Conservation (phyloP, 768 basidiomycete species). For the Suillus tomentosus region DNA sequence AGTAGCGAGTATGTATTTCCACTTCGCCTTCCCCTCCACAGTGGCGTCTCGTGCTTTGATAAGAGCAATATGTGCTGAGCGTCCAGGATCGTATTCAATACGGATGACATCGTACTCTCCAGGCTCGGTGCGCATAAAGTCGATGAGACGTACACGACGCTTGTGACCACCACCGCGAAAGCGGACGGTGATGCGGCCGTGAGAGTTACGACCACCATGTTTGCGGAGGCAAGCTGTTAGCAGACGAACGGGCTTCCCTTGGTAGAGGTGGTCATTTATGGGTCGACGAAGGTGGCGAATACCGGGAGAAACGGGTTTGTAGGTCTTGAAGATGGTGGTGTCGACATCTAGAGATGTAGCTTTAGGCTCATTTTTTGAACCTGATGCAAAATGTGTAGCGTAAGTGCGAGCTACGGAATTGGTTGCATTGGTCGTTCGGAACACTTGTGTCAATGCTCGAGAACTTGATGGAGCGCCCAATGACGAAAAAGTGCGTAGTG, state of each 20-base stretch:
- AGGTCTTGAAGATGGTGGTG: constrained; percentile 75
- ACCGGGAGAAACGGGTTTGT: constrained; percentile 85
- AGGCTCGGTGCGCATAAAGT: constrained; percentile 77
- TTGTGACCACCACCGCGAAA: constrained; percentile 91
- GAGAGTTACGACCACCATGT: constrained; percentile 83
- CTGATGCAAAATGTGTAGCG: constrained; percentile 37
- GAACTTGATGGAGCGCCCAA: constrained; percentile 14
- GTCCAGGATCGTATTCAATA: constrained; percentile 95
- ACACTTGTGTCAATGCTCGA: constrained; percentile 6
- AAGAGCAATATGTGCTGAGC: constrained; percentile 93
- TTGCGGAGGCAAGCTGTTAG: constrained; percentile 83
- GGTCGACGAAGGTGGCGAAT: constrained; percentile 88
- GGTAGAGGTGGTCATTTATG: constrained; percentile 78
- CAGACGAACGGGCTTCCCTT: constrained; percentile 79
- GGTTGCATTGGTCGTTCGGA: constrained; percentile 19
- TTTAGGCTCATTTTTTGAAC: constrained; percentile 32
- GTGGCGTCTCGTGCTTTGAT: constrained; percentile 61
- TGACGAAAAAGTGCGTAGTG: constrained; percentile 19
- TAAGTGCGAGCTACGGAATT: constrained; percentile 30
- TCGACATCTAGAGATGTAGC: constrained; percentile 42
- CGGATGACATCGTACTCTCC: constrained; percentile 89
- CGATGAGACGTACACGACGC: constrained; percentile 81
- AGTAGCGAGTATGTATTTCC: constrained; percentile 92
- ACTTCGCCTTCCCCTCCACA: constrained; percentile 57
- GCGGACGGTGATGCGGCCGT: constrained; percentile 86